Percentiles rank a stretch among this genome's conserved stretches.
Evolutionary conservation across 805 yeast species (phyloP).

Genomic region (Brettanomyces naardenensis): DNA sequence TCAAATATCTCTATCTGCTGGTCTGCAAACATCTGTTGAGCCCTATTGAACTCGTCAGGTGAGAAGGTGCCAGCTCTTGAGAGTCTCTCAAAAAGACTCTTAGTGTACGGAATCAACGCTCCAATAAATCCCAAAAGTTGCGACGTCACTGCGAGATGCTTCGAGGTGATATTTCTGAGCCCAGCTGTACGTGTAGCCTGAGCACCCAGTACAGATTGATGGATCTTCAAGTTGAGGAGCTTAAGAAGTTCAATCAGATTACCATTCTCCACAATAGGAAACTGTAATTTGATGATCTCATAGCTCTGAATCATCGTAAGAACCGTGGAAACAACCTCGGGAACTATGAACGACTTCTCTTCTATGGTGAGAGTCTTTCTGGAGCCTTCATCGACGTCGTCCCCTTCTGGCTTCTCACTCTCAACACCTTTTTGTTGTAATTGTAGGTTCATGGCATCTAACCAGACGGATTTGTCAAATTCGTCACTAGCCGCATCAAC

Average conservation of each 20-base stretch:
- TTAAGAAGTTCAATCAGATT: slow-evolving; percentile 39
- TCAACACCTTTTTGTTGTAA: slow-evolving; percentile 5
- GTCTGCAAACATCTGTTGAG: slow-evolving; percentile 38
- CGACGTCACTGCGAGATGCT: slow-evolving; percentile 59
- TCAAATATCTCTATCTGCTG: slow-evolving; percentile 57
- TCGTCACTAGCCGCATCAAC: slow-evolving; percentile 33
- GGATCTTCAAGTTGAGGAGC: slow-evolving; percentile 44
- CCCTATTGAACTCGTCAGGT: slow-evolving; percentile 30
- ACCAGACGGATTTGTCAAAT: slow-evolving; percentile 43
- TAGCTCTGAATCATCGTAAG: slow-evolving; percentile 41
- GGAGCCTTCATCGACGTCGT: slow-evolving; percentile 5
- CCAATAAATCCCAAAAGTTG: slow-evolving; percentile 51
- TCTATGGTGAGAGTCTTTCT: slow-evolving; percentile 35
- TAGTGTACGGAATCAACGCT: slow-evolving; percentile 28
- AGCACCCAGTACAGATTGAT: slow-evolving; percentile 60
- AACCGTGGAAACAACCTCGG: slow-evolving; percentile 37
- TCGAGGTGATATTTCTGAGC: slow-evolving; percentile 63
- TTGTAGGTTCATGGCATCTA: slow-evolving; percentile 23
- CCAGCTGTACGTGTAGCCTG: slow-evolving; percentile 74
- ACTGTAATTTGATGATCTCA: slow-evolving; percentile 45
- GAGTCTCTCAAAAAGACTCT: slow-evolving; percentile 22
- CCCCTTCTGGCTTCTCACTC: slow-evolving; percentile 1
- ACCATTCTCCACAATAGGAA: slow-evolving; percentile 43
- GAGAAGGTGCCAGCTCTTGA: slow-evolving; percentile 24
- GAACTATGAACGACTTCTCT: slow-evolving; percentile 50